Conservation (phyloP, 441 rosid species). For the Manihot esculenta region DNA sequence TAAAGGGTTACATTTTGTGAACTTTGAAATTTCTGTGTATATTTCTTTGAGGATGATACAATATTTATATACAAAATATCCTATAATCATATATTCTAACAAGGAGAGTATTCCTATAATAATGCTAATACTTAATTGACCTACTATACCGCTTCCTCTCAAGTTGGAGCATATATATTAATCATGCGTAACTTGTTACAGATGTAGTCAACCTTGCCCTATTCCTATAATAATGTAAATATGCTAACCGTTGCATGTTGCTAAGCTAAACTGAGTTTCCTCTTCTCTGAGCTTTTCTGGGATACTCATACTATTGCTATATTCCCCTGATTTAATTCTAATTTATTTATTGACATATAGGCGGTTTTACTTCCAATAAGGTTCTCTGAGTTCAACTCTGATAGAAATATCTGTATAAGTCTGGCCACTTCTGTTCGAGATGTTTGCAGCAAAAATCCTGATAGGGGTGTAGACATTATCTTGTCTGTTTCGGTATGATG, state of each 20-base stretch:
- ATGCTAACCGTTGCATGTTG: neutral
- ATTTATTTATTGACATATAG: constrained; percentile 41
- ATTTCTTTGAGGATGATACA: too few species aligned
- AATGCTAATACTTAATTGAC: too few species aligned
- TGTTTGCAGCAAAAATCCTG: constrained; percentile 82
- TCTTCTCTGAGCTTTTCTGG: constrained; percentile 2
- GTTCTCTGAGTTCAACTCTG: constrained; percentile 54
- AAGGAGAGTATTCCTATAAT: too few species aligned
- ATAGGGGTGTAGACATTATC: constrained; percentile 97
- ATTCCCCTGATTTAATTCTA: constrained; percentile 17
- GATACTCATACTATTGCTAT: constrained; percentile 9
- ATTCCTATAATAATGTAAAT: neutral
- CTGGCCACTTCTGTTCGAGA: constrained; percentile 82
- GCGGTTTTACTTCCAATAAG: constrained; percentile 62
- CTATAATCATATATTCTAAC: too few species aligned
- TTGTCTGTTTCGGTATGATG: constrained; percentile 84
- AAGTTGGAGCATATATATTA: too few species aligned
- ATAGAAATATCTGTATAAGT: constrained; percentile 66
- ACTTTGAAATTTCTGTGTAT: too few species aligned
- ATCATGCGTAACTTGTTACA: too few species aligned
- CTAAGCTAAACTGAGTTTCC: neutral
- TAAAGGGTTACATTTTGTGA: neutral
- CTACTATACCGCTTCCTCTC: too few species aligned
- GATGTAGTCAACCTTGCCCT: too few species aligned
- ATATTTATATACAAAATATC: too few species aligned